These are phyloP conservation scores for Cladophialophora carrionii DNA, from an alignment of 2,329 filamentous ascomycete species.

Conservation along the genomic window DNA sequence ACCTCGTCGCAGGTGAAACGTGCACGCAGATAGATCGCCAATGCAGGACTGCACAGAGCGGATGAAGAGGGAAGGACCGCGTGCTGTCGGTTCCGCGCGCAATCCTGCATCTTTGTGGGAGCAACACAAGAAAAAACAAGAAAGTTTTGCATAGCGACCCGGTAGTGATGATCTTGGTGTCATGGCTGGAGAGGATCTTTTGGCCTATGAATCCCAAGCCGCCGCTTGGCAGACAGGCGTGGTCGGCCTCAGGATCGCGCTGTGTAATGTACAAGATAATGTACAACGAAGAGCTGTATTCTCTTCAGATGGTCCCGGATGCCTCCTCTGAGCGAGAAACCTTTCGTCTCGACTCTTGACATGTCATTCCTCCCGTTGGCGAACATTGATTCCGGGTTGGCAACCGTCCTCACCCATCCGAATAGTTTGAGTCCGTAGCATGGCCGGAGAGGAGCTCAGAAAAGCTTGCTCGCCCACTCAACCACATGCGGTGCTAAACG, in stretches of 20 bases:
- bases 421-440: constrained; percentile 42
- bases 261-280: constrained; percentile 43
- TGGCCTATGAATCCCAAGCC: constrained; percentile 8
- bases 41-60: not conserved
- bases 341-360: not conserved
- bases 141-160: constrained; percentile 31
- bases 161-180: constrained; percentile 16
- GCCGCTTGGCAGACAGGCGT: not conserved
- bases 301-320: not conserved
- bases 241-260: not conserved
- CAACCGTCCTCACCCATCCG: constrained; percentile 38
- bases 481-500: constrained; percentile 54
- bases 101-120: not conserved
- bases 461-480: constrained; percentile 53
- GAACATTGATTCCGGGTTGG: not conserved
- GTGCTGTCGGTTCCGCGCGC: not conserved
- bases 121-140: constrained; percentile 1
- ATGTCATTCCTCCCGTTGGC: not conserved
- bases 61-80: not conserved
- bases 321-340: not conserved
- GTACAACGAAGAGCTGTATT: constrained; percentile 23
- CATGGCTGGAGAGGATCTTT: constrained; percentile 24
- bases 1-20: constrained; percentile 28
- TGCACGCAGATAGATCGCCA: not conserved
- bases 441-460: constrained; percentile 41